A percentile compares a stretch with the other conserved stretches of the same genome.
Conservation (phyloP, 768 basidiomycete species). For the Hortiboletus campestris region DNA sequence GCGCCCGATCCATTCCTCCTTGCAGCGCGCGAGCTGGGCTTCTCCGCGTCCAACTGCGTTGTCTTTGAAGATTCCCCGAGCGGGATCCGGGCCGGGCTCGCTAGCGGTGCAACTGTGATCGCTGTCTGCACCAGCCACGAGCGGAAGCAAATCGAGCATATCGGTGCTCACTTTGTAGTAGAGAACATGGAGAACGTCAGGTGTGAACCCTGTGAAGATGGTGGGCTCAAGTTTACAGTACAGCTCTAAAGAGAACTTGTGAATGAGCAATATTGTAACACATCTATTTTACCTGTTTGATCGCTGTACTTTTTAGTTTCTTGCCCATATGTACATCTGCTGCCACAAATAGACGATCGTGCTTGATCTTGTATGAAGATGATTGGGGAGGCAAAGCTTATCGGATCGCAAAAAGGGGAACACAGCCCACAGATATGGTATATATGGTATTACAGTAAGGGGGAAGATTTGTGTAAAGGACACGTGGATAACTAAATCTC, state of each 20-base stretch:
- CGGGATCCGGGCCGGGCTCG: slow-evolving; percentile 67
- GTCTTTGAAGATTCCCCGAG: slow-evolving; percentile 76
- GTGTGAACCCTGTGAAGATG: slow-evolving; percentile 41
- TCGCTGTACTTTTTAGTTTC: not conserved
- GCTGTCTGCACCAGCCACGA: slow-evolving; percentile 75
- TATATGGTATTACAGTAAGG: not conserved
- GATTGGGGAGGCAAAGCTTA: not conserved
- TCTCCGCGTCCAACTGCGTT: slow-evolving; percentile 57
- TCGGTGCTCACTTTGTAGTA: slow-evolving; percentile 56
- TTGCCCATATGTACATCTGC: not conserved
- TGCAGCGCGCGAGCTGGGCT: slow-evolving; percentile 57
- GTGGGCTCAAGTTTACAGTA: slow-evolving; percentile 45
- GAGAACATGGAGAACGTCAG: slow-evolving; percentile 52
- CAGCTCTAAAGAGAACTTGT: slow-evolving; percentile 9
- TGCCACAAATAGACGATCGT: not conserved
- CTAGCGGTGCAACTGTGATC: slow-evolving; percentile 69
- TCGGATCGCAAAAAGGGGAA: not conserved
- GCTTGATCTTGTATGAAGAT: not conserved
- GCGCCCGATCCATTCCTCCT: slow-evolving; percentile 65
- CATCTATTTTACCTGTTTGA: not conserved
- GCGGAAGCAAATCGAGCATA: slow-evolving; percentile 50
- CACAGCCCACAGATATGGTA: not conserved
- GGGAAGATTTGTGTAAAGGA: not conserved
- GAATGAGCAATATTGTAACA: not conserved
- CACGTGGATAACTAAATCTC: not conserved